phyloP scores from a whole-genome alignment of 2,329 filamentous ascomycete species.

The Xylaria sp. region DNA sequence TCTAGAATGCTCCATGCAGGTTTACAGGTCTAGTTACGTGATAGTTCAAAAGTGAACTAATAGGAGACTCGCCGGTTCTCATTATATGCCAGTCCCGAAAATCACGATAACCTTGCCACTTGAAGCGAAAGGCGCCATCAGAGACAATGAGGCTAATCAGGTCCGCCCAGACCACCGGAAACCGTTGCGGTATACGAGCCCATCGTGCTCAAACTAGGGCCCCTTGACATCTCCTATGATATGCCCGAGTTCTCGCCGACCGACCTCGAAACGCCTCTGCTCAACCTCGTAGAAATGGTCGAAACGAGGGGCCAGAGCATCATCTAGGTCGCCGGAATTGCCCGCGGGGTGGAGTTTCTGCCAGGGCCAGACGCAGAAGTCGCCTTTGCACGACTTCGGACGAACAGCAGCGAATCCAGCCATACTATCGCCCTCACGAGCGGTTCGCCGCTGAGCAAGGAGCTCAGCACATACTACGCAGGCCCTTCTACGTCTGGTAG shows the following conservation, averaged over 20 bases:
- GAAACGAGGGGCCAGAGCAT: too few relatives aligned
- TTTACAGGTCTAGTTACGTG: background rate
- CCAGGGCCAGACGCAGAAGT: too few relatives aligned
- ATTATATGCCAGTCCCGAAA: background rate
- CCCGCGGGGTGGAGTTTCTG: too few relatives aligned
- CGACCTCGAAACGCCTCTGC: too few relatives aligned
- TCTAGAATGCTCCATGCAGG: background rate
- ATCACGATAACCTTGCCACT: background rate
- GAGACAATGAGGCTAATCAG: background rate
- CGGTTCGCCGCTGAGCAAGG: too few relatives aligned
- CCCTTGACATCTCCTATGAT: background rate
- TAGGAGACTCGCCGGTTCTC: background rate
- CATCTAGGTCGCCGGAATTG: too few relatives aligned
- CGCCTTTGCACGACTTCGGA: too few relatives aligned
- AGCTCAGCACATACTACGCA: too few relatives aligned
- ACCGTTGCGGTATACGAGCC: slow-evolving; percentile 3
- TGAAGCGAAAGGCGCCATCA: background rate
- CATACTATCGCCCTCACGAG: too few relatives aligned
- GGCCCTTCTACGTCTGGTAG: too few relatives aligned
- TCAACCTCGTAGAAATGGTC: too few relatives aligned
- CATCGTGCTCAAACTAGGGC: background rate
- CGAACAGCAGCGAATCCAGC: too few relatives aligned
- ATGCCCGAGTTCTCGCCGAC: background rate
- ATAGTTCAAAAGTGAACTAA: background rate
- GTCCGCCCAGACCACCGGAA: slow-evolving; percentile 1